Conservation (phyloP, 1,139 yeast species). For the Lodderomyces parapsilosis region DNA sequence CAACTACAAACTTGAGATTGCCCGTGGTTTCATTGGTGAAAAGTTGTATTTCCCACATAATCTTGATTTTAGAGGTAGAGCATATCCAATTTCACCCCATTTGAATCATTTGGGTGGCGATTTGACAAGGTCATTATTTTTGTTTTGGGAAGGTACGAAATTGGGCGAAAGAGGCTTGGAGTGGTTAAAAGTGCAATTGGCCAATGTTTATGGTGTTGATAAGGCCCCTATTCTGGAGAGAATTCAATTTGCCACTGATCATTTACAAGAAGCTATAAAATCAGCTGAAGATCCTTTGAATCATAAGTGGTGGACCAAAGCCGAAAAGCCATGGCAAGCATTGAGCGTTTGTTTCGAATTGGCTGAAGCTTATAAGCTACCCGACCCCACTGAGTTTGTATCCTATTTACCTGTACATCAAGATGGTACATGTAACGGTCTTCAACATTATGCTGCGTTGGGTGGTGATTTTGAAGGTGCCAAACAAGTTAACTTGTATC, state of each 20-base stretch:
- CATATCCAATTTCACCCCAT: slow-evolving; percentile 87
- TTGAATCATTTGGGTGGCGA: slow-evolving; percentile 87
- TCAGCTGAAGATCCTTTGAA: slow-evolving; percentile 74
- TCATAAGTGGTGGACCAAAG: slow-evolving; percentile 74
- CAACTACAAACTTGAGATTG: slow-evolving; percentile 91
- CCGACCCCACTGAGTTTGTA: slow-evolving; percentile 70
- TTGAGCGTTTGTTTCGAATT: slow-evolving; percentile 84
- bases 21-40: slow-evolving; percentile 88
- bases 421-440: slow-evolving; percentile 97
- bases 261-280: slow-evolving; percentile 58
- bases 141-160: slow-evolving; percentile 85
- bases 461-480: slow-evolving; percentile 98
- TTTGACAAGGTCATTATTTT: slow-evolving; percentile 77
- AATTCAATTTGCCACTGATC: slow-evolving; percentile 65
- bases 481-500: slow-evolving; percentile 80
- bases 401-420: slow-evolving; percentile 93
- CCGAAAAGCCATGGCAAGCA: slow-evolving; percentile 96
- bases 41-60: slow-evolving; percentile 92
- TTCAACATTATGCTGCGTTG: slow-evolving; percentile 96
- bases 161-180: slow-evolving; percentile 73
- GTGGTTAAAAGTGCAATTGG: slow-evolving; percentile 90
- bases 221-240: slow-evolving; percentile 80
- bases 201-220: slow-evolving; percentile 86
- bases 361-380: slow-evolving; percentile 63
- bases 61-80: slow-evolving; percentile 92